Base-by-base conservation (phyloP, 345 rosid genomes). In the Microthlaspi erraticum region DNA sequence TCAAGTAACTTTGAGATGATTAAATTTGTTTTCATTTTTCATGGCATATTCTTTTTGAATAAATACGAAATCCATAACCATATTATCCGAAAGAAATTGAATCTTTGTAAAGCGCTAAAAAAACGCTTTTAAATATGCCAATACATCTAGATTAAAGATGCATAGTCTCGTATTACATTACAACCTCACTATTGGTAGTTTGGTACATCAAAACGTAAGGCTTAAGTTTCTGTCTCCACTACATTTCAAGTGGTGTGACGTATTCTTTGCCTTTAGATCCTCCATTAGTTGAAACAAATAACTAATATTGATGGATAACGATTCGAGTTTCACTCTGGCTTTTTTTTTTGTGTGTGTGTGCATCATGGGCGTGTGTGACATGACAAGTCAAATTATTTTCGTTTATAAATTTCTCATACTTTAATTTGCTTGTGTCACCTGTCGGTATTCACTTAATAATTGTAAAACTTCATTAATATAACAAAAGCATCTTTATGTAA, bases 271-370 rank as follows among this genome's bases (percentile, higher is more conserved):
- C 78, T 73, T 77, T 83, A 79, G 88, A 79, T 82, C 79, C 83
- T 77, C 82, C 83, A 80, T 83, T 83, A 77, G 74, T 73, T 70
- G 71, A 75, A 76, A 59, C 57, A 43, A 73, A 75, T 60, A 83
- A 71, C 59, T 76, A 79, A 64, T 62, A 77, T 72, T 64, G 71
- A 85, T 89, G 85, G 89, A 83, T 81, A 81, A 81, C 83, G 90
- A 85, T 83, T 83, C 81, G 49, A 74, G 67, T 60, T 72, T 73
- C 77, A 72, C 71, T 77, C 57, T 49, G 0, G 26, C 0, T 38
- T 29, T 48, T 37, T 38, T 11, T 12, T 10, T 10, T 34, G 20
- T 7, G 14, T 36, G 41, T 34, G 60, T 17, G 36, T 7, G 62
- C 14, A 67, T 66, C 41, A 68, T 74, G 73, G 72, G 68, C 55